Base-by-base conservation (phyloP, 495 filamentous ascomycete genomes). In the Oleoguttula mirabilis region DNA sequence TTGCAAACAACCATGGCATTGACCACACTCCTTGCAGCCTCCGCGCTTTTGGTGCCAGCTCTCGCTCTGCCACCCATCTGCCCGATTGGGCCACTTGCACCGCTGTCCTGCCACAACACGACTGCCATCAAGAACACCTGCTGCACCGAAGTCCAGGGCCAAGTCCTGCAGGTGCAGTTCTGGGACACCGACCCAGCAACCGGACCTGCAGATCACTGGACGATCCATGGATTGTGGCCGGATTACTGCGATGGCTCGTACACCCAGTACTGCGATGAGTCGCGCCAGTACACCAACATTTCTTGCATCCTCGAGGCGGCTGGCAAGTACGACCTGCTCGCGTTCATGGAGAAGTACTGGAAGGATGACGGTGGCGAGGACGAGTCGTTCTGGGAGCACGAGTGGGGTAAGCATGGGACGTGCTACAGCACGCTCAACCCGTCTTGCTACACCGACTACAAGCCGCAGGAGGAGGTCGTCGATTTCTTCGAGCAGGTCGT, bases 201-300 rank as follows among this genome's bases (percentile, higher is more conserved):
- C 10, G 80, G 79, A 6, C 80, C 79, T n/a, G 71, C 70, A 28
- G 73, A 88, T 53, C 77, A 76, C 32, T 93, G 84, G 85, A 88
- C 84, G 2, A 66, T 93, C 14, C 86, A 88, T 52, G 84, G 84
- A 65, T 35, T 93, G 22, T 92, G 86, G 58, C 84, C 84, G n/a
- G 82, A 90, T 58, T 72, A 76, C 43, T 93, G 86, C 60, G 78
- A 86, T 50, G 85, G 84, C 40, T 77, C 73, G 17, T 88, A 75
- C 57, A 73, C 83, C 23, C 12, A 35, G 49, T 80, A 65, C 61
- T 87, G 81, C 45, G 75, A 80, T 48, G 63, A 65, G 41, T 64
- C 65, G n/a, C 73, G 82, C 10, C 64, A 59, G 22, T 84, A 80
- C 61, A 68, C 68, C 45, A 78, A 81, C 48, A 80, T 87, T 50